Evolutionary conservation across 2,329 filamentous ascomycete genomes (phyloP), one percentile per base, ranked within the genome.

Genomic region (Daldinia sp.): DNA sequence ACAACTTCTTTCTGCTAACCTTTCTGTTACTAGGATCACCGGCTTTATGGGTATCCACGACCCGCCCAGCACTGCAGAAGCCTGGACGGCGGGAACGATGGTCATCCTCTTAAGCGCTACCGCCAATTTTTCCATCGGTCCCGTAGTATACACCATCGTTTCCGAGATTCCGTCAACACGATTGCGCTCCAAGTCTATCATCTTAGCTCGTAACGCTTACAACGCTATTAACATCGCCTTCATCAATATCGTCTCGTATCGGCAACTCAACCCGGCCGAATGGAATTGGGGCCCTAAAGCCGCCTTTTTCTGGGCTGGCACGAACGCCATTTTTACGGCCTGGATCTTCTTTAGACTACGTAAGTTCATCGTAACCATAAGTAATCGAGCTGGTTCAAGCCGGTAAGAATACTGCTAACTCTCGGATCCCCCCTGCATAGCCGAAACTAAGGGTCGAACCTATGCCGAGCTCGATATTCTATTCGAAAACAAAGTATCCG

Each of bases 401-500:
- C 13, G 25, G 10, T 43, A 25, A 8, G 34, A 21, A 11, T 29
- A 13, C 32, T 53, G 15, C 54, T 61, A 25, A 47, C 34, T 34
- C 1, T 8, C 17, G 15, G 0, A 19, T 19, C 25, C 17, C 23
- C 5, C 17, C 2, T 9, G 3, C 34, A 53, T 34, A 74, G 72
- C 72, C 6, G 73, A 74, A 58, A 74, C 72, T 0, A 78, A 78
- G 19, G 79, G 79, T 1, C 76, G 79, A 47, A 80, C 79, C 0
- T 78, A 81, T 50, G 80, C 80, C 43, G 81, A 84, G 73, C 77
- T 84, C n/a, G 81, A 83, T 56, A 74, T 78, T 7, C 68, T 84
- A 60, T 84, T 84, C 68, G 76, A 80, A 52, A 73, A 74, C 30
- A 73, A 70, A 37, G 70, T 77, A 3, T 68, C 75, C 4, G 75